Evolutionary conservation across 78 protist genomes (phyloP).

Genomic region (Goniomonas avonlea): DNA sequence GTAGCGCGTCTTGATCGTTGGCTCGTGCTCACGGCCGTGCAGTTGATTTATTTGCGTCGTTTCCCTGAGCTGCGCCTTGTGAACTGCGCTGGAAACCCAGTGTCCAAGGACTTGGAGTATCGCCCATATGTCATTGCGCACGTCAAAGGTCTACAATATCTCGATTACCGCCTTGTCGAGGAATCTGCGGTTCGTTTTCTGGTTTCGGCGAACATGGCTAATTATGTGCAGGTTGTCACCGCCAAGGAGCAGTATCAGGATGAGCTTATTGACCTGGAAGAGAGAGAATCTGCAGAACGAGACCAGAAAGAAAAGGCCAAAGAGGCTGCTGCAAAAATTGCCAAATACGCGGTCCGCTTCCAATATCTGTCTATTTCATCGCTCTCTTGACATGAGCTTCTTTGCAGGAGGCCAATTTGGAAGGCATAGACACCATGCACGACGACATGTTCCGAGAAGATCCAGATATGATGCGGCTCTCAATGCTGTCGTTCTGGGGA

Average conservation of each 20-base stretch:
- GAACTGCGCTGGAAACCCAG: background rate
- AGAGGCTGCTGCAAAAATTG: background rate
- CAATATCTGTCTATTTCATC: background rate
- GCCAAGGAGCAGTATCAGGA: conserved; percentile 14
- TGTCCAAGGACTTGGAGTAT: conserved; percentile 3
- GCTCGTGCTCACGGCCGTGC: no score
- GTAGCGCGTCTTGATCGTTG: no score
- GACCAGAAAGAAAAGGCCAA: background rate
- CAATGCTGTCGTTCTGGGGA: background rate
- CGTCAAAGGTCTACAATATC: background rate
- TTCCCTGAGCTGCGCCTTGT: background rate
- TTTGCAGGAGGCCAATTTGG: background rate
- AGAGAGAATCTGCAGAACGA: background rate
- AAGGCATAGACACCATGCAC: background rate
- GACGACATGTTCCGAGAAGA: background rate
- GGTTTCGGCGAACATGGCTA: background rate
- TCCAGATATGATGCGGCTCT: background rate
- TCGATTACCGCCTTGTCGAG: conserved; percentile 12
- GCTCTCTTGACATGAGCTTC: background rate
- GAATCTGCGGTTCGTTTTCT: background rate
- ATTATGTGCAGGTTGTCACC: background rate
- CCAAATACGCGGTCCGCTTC: background rate
- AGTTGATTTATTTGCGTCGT: conserved; percentile 9
- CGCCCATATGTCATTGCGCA: background rate
- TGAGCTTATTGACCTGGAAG: background rate